phyloP scores from a whole-genome alignment of 2,329 filamentous ascomycete species.

The Diaporthe velutina region DNA sequence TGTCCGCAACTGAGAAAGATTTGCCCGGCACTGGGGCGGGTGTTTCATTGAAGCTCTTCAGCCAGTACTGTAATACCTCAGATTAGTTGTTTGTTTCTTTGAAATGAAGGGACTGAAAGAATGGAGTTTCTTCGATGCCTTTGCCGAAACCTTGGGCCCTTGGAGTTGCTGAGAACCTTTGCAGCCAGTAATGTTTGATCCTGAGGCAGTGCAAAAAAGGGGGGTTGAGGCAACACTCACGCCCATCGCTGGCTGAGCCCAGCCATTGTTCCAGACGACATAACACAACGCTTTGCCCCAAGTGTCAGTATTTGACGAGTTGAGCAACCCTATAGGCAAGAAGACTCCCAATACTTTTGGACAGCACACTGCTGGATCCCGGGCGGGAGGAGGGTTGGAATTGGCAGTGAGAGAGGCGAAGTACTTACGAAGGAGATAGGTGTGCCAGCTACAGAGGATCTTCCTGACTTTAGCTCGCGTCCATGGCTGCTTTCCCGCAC shows the following conservation, averaged over 20 bases:
- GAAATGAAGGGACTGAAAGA: not conserved
- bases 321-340: no score
- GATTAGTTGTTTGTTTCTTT: not conserved
- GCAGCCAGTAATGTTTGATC: not conserved
- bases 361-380: not conserved
- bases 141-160: not conserved
- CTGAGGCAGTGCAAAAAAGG: not conserved
- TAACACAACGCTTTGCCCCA: conserved; percentile 47
- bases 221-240: not conserved
- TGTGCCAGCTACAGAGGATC: conserved; percentile 55
- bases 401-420: no score
- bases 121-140: not conserved
- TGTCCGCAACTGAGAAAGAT: conserved; percentile 49
- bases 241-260: conserved; percentile 52
- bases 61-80: conserved; percentile 47
- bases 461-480: conserved; percentile 47
- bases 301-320: not conserved
- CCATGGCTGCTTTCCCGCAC: conserved; percentile 24
- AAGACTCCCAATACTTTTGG: not conserved
- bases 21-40: conserved; percentile 52
- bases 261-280: conserved; percentile 55
- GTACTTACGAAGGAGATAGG: conserved; percentile 51
- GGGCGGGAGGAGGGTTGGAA: no score
- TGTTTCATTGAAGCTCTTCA: conserved; percentile 54
- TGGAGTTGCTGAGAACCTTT: no score